Percentiles rank a stretch among this genome's conserved stretches.
Evolutionary conservation across 768 basidiomycete species (phyloP).

Genomic region (Agaricus sinodeliciosus): DNA sequence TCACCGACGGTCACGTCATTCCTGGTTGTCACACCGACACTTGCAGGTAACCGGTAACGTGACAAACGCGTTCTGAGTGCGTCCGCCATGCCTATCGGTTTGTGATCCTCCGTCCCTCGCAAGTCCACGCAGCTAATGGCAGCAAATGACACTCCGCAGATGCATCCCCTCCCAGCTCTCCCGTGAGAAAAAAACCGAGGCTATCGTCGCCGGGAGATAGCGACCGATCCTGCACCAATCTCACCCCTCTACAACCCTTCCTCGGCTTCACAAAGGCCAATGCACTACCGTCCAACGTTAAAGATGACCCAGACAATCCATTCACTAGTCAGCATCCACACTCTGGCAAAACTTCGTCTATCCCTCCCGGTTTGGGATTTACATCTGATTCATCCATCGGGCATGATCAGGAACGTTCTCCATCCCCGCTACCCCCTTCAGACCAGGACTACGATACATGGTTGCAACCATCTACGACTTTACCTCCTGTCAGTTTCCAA

Average conservation of each 20-base stretch:
- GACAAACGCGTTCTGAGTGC: conserved; percentile 7
- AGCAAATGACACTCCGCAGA: too few species aligned
- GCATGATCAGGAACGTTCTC: conserved; percentile 19
- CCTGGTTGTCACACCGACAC: neutral
- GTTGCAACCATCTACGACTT: conserved; percentile 34
- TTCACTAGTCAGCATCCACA: conserved; percentile 19
- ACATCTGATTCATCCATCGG: conserved; percentile 17
- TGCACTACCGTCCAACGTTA: conserved; percentile 5
- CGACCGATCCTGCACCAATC: neutral
- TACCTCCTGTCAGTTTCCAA: conserved; percentile 28
- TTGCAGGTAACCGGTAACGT: conserved; percentile 10
- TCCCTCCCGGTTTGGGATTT: conserved; percentile 19
- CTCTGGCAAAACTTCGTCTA: neutral
- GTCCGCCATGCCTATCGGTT: conserved; percentile 1
- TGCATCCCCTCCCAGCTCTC: conserved; percentile 2
- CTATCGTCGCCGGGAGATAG: conserved; percentile 5
- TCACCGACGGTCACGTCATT: neutral
- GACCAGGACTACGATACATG: conserved; percentile 40
- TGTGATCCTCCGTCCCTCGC: neutral
- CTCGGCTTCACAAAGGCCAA: conserved; percentile 2
- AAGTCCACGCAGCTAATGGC: too few species aligned
- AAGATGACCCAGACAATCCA: conserved; percentile 38
- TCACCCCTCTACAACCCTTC: neutral
- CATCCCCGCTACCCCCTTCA: conserved; percentile 31
- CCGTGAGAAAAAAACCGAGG: conserved; percentile 7